A percentile compares a stretch with the other conserved stretches of the same genome.
Evolutionary conservation across 23 red algal species (phyloP).

Genomic region (Rhodosorus marinus): DNA sequence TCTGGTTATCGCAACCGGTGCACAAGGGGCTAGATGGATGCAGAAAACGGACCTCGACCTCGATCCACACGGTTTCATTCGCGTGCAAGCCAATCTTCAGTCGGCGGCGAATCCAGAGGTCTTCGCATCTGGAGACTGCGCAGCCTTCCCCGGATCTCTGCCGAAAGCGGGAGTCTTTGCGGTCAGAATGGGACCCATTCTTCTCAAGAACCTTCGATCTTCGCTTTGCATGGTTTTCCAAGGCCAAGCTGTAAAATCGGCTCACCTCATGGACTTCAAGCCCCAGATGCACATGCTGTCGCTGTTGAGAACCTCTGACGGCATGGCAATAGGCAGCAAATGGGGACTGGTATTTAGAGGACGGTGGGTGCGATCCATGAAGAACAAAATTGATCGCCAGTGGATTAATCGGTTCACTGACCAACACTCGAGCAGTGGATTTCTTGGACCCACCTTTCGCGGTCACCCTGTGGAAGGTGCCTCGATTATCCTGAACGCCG

Average conservation of each 20-base stretch:
- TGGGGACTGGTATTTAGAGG: constrained; percentile 41
- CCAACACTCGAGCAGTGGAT: no score
- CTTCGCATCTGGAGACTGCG: constrained; percentile 66
- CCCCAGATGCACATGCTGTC: constrained; percentile 42
- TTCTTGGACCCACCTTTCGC: no score
- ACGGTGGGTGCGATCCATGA: constrained; percentile 45
- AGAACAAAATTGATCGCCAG: constrained; percentile 42
- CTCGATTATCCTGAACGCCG: no score
- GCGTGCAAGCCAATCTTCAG: constrained; percentile 11
- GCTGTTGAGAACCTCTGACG: constrained; percentile 43
- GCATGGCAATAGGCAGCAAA: constrained; percentile 60
- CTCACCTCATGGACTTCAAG: constrained; percentile 3
- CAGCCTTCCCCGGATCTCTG: constrained; percentile 16
- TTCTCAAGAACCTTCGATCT: constrained; percentile 41
- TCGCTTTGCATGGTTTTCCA: no score
- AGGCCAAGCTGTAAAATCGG: neutral
- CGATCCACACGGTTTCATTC: constrained; percentile 28
- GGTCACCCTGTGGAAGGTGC: no score
- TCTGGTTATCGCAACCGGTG: constrained; percentile 34
- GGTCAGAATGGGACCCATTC: constrained; percentile 45
- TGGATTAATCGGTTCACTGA: constrained; percentile 53
- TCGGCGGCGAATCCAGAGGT: constrained; percentile 1
- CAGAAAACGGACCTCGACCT: constrained; percentile 2
- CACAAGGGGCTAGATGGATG: constrained; percentile 11
- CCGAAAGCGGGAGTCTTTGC: constrained; percentile 81